A percentile compares a stretch with the other conserved stretches of the same genome.
Conservation (phyloP, 2,329 filamentous ascomycete genomes). For the Fonsecaea pedrosoi region DNA sequence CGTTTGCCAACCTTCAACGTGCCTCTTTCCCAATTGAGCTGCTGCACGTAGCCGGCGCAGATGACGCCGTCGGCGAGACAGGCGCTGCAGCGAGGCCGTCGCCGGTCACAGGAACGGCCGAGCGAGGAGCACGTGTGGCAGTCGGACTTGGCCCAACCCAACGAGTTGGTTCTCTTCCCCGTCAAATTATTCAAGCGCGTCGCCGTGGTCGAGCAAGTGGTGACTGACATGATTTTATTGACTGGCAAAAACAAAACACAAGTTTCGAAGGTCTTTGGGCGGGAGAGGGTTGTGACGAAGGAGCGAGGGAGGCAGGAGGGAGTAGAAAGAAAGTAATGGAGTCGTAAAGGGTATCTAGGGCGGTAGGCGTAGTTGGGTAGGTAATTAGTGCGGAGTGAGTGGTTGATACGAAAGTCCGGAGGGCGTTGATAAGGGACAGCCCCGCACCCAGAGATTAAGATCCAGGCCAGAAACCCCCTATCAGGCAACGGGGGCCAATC, state of each 20-base stretch:
- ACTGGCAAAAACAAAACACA: too few relatives aligned
- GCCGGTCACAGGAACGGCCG: conserved; percentile 34
- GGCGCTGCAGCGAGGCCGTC: conserved; percentile 36
- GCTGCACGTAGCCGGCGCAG: conserved; percentile 37
- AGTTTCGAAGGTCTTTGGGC: too few relatives aligned
- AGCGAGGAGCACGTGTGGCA: conserved; percentile 38
- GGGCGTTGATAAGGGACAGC: conserved; percentile 2
- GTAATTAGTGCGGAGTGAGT: neutral
- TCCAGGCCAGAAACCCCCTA: neutral
- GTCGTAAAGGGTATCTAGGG: neutral
- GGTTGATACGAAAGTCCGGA: neutral
- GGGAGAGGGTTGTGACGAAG: too few relatives aligned
- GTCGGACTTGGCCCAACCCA: conserved; percentile 39
- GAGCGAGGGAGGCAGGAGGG: neutral
- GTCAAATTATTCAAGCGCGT: conserved; percentile 23
- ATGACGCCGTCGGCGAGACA: conserved; percentile 35
- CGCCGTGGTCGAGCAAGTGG: conserved; percentile 11
- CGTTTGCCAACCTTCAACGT: conserved; percentile 26
- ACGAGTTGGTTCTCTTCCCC: conserved; percentile 37
- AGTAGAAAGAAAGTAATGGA: conserved; percentile 1
- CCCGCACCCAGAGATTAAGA: conserved; percentile 1
- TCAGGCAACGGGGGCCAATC: neutral
- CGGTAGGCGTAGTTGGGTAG: neutral
- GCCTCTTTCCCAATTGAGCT: conserved; percentile 36
- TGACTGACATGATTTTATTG: conserved; percentile 10